Evolutionary conservation across 768 basidiomycete species (phyloP), one percentile per base, ranked within the genome.

Genomic region (Psilocybe sp.): DNA sequence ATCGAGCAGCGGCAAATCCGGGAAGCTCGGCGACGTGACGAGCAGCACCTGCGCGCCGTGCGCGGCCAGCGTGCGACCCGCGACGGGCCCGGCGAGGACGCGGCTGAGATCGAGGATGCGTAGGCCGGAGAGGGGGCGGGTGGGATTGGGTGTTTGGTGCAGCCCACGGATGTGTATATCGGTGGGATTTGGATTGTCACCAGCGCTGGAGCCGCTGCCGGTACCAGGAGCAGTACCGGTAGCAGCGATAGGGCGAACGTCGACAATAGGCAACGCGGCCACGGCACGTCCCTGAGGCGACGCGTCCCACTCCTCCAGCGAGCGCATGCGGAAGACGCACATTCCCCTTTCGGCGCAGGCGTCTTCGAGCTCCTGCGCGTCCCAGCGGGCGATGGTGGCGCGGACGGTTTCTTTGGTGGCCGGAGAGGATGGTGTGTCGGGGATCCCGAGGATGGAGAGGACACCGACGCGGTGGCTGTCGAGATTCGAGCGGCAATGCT

Each of bases 61-160:
- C 3, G 74, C 82, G 80, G 49, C 82, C 13, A 85, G 72, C 0
- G 79, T 73, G 16, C 79, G 68, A 1, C 81, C 82, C 35, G 75
- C 77, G 9, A 79, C 64, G 1, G 82, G 82, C 4, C 82, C 82
- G 3, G 81, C 81, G 33, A 85, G 65, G 0, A 84, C 80, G 28
- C 83, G 64, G 31, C 76, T 82, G 28, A 85, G 60, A 61, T 85
- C 82, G n/a, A 84, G 63, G 1, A 82, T 77, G 7, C 75, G 70
- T 5, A 84, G 69, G 0, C 76, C 76, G 13, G 75, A 70, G 31
- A 84, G 65, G 2, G 81, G 78, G 12, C 64, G 60, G 1, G 31
- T 41, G 1, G 51, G 31, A 0, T 49, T 31, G 3, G 47, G 52
- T 0, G 39, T 23, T 5, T 62, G 44, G 6, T 71, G 64, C 52